Base-by-base conservation (phyloP, 345 rosid genomes). In the Dipteronia dyeriana region DNA sequence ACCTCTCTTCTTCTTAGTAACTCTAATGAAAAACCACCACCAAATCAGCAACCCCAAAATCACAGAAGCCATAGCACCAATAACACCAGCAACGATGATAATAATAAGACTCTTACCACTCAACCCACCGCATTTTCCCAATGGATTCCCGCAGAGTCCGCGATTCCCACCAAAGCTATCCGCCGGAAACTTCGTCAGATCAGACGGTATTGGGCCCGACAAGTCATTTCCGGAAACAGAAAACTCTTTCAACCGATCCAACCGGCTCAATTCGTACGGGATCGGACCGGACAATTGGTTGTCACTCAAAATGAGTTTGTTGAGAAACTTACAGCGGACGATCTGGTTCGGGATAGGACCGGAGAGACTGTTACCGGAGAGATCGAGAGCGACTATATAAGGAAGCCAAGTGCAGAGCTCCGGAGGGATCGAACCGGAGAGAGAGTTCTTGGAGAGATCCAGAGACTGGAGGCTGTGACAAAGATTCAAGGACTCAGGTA, bases 361-460 rank as follows among this genome's bases (percentile, higher is more conserved):
- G 61, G 78, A 57, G 78, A 90, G 73, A 3, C 63, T 63, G 82
- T 90, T 90, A 9, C 76, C 76, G 71, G 94, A 90, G 34, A 90
- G 92, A 71, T 90, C 88, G 57, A 88, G 82, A 19, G 76, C 67
- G 49, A 86, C 88, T 31, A 90, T 45, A 34, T 84, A 88, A 0
- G 92, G 91, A 39, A 90, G 81, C 94, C 90, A 88, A 0, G 83
- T 72, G 76, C 90, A 90, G 76, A 90, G 85, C 49, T 87, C 81
- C 0, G 85, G 60, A 39, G 94, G 91, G 80, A 90, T 75, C 17
- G 82, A 53, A n/a, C 94, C 94, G 41, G 85, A 82, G 80, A 90
- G 76, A 1, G 66, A 78, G 81, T 90, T 90, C 5, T 56, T 63
- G 14, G 91, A 85, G 69, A 90, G 94, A 79, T 85, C 89, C 6